Percentiles rank a stretch among this genome's conserved stretches.
phyloP scores from a whole-genome alignment of 1,284 basidiomycete species.

The Trametes polyzona region DNA sequence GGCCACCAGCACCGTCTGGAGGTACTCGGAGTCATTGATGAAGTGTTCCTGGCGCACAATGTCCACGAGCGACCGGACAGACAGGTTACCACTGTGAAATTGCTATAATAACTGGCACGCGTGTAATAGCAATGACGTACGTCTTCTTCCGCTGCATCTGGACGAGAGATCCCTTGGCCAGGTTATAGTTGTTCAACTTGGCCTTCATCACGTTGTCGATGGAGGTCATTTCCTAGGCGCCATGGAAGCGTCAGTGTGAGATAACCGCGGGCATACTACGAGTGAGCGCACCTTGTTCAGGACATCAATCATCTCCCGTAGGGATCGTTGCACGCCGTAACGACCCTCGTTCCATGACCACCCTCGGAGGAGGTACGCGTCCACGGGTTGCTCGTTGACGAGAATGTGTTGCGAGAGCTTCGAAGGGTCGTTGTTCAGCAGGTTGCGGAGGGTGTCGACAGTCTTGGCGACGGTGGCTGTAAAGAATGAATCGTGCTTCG shows the following conservation, averaged over 20 bases:
- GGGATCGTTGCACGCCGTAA: conserved; percentile 80
- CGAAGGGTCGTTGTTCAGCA: conserved; percentile 86
- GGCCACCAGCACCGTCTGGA: conserved; percentile 92
- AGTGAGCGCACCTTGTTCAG: conserved; percentile 70
- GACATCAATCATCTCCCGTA: conserved; percentile 82
- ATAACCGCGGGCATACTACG: conserved; percentile 4
- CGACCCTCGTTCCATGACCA: conserved; percentile 93
- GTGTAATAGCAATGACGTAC: conserved; percentile 49
- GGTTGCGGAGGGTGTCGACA: conserved; percentile 91
- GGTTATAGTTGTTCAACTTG: conserved; percentile 91
- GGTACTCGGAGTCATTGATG: conserved; percentile 88
- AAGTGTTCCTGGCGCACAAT: conserved; percentile 86
- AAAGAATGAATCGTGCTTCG: conserved; percentile 91
- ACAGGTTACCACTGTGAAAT: conserved; percentile 85
- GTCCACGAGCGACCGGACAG: conserved; percentile 85
- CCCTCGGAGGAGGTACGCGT: conserved; percentile 76
- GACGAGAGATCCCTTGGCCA: conserved; percentile 92
- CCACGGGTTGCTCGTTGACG: conserved; percentile 83
- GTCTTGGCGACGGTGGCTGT: conserved; percentile 90
- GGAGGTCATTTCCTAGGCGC: conserved; percentile 81
- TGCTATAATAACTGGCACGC: neutral
- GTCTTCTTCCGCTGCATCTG: conserved; percentile 95
- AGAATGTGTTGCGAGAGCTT: conserved; percentile 85
- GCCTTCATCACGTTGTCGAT: conserved; percentile 90
- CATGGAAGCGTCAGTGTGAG: neutral